Conservation (phyloP, 306 rosid genomes). For the Dalbergia oliveri region DNA sequence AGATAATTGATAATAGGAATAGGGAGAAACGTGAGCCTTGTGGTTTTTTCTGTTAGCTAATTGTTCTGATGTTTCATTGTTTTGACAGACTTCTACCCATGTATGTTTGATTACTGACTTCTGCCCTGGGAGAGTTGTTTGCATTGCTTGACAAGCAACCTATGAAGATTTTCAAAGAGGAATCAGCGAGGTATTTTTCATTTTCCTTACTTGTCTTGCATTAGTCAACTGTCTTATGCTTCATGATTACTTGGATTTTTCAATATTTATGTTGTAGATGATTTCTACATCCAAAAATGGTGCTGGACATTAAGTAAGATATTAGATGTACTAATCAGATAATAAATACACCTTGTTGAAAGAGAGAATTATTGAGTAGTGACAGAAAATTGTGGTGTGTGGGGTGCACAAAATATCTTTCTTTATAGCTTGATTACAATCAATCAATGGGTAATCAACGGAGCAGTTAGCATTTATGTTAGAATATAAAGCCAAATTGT, state of each 20-base stretch:
- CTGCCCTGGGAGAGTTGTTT: slow-evolving; percentile 89
- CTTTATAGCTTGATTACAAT: too few relatives aligned
- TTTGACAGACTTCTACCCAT: slow-evolving; percentile 83
- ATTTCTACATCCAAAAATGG: neutral
- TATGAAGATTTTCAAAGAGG: slow-evolving; percentile 87
- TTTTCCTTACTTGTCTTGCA: slow-evolving; percentile 1
- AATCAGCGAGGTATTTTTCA: slow-evolving; percentile 77
- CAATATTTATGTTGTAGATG: neutral
- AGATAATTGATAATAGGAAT: too few relatives aligned
- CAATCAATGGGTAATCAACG: too few relatives aligned
- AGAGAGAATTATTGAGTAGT: too few relatives aligned
- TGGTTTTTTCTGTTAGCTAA: neutral
- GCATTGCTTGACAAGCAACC: slow-evolving; percentile 95
- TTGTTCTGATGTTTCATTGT: slow-evolving; percentile 46
- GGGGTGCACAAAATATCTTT: too few relatives aligned
- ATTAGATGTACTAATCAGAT: too few relatives aligned
- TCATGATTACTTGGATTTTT: slow-evolving; percentile 21
- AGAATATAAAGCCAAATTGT: too few relatives aligned
- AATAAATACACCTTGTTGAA: too few relatives aligned
- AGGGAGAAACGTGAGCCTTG: too few relatives aligned
- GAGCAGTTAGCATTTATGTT: too few relatives aligned
- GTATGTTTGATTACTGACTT: slow-evolving; percentile 96
- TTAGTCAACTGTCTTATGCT: neutral
- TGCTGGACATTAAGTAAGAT: neutral
- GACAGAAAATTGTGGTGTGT: too few relatives aligned